phyloP scores from a whole-genome alignment of 306 rosid genomes.

The Clitoria ternatea region DNA sequence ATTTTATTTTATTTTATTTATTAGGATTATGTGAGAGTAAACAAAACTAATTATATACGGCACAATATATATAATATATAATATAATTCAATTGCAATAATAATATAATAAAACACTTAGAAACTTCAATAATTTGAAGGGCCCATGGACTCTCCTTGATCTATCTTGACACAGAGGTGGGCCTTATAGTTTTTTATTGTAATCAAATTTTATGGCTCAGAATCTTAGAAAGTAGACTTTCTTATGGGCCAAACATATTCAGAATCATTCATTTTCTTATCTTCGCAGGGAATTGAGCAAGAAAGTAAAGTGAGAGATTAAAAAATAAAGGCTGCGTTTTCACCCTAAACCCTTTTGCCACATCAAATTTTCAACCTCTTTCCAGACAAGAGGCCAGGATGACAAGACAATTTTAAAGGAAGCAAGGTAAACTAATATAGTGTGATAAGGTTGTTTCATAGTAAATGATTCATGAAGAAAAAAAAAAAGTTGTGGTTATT shows the following conservation, averaged over 20 bases:
- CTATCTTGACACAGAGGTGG: neutral
- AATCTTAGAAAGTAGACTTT: slow-evolving; percentile 30
- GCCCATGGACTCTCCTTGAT: slow-evolving; percentile 29
- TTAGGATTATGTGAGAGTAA: too few species aligned
- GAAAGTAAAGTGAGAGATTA: slow-evolving; percentile 19
- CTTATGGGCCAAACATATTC: slow-evolving; percentile 27
- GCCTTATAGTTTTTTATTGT: slow-evolving; percentile 14
- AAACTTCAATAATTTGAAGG: slow-evolving; percentile 32
- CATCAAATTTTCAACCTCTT: slow-evolving; percentile 9
- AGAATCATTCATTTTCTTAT: slow-evolving; percentile 25
- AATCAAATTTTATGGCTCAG: slow-evolving; percentile 17
- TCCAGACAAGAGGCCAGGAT: neutral
- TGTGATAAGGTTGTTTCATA: too few species aligned
- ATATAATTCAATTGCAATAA: too few species aligned
- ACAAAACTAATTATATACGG: too few species aligned
- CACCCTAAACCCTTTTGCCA: slow-evolving; percentile 17
- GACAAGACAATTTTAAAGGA: slow-evolving; percentile 20
- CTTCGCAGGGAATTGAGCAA: slow-evolving; percentile 6
- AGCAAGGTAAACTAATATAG: too few species aligned
- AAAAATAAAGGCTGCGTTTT: slow-evolving; percentile 10
- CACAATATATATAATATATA: too few species aligned
- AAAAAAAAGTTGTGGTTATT: too few species aligned
- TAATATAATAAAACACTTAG: too few species aligned
- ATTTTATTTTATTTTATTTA: too few species aligned
- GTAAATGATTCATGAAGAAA: too few species aligned